Evolutionary conservation across 192 early-diverging fungal species (phyloP), one percentile per base, ranked within the genome.

Genomic region (Coemansia sp.): DNA sequence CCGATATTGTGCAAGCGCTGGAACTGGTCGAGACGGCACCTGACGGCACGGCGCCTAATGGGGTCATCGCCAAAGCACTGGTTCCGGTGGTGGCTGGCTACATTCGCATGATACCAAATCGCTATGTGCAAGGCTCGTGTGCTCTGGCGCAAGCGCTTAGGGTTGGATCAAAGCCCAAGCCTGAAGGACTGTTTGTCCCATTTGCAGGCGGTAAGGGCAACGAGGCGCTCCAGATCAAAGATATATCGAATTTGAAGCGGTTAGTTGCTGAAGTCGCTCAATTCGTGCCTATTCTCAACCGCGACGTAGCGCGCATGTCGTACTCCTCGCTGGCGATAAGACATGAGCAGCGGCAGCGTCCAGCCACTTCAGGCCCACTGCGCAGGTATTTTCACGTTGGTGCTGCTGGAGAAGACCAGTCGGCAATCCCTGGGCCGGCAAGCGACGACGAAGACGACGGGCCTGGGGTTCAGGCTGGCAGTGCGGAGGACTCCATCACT

Each of bases 231-330:
- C 34, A 38, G 47, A 64, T 35, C 62, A 37, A 48, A n/a, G 31
- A 34, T 36, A 48, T 33, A n/a, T 45, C 31, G 31, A 34, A 23
- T 14, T 26, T 52, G 20, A 31, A 52, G n/a, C 39, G 37, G 13
- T 35, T 50, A 33, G 18, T 69, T 5, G 48, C 25, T 6, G 64
- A 52, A 31, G 38, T 39, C 14, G 60, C 38, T 26, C 20, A 12
- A 18, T 66, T 38, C n/a, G 58, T 60, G 23, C 75, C 75, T n/a
- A 47, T 77, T 16, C 36, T 77, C 43, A 65, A 68, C 39, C 65
- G 63, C 10, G 70, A 68, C 16, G 37, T 72, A 12, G 35, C 57
- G 12, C 42, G 48, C 38, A 53, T 62, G 48, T 52, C 48, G 23
- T 52, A 52, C 23, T 52, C 48, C 3, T n/a, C 48, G 23, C 55